Evolutionary conservation across 169 alveolate species (phyloP), one percentile per base, ranked within the genome.

Genomic region (Hepatocystis sp.): DNA sequence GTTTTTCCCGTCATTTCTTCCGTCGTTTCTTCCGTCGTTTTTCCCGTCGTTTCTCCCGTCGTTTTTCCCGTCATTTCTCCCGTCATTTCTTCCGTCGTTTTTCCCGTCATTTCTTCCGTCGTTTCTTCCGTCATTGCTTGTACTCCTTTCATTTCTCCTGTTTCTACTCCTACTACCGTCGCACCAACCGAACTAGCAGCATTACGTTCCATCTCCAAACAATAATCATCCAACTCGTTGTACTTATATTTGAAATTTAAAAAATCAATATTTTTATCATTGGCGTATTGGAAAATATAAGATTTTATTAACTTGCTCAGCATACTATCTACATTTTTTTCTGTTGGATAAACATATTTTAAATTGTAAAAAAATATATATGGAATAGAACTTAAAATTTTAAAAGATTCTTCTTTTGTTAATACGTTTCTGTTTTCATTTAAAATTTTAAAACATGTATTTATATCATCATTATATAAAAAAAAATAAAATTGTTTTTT

Each of bases 401-500:
- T 64, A 61, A 76, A 67, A 15, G 94, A 92, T 36, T 91, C 94
- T 42, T 56, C 91, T 51, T 56, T 66, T 55, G 90, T 84, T 25
- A 92, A 61, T 51, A 92, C 93, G 36, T 84, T 81, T 44, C 89
- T 60, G 78, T 92, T 92, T 39, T 92, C 93, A 27, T 85, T 84
- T 42, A 92, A 85, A 39, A 92, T 53, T 34, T 92, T 13, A 34
- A 66, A 58, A 55, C 92, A 88, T 0, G 95, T 85, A 46, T 88
- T 90, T 34, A 91, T 91, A 27, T 92, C 96, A 39, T 92, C 96
- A 36, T 86, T 84, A 51, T 88, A 90, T 66, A 92, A 51, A 61
- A 92, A 91, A 67, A 91, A 92, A 21, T 91, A 66, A 42, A 92
- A 68, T 51, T 92, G 95, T 66, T 92, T 92, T 52, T 91, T 88